Evolutionary conservation across 352 stramenopile genomes (phyloP), one percentile per base, ranked within the genome.

Genomic region (Globisporangium irregulare): DNA sequence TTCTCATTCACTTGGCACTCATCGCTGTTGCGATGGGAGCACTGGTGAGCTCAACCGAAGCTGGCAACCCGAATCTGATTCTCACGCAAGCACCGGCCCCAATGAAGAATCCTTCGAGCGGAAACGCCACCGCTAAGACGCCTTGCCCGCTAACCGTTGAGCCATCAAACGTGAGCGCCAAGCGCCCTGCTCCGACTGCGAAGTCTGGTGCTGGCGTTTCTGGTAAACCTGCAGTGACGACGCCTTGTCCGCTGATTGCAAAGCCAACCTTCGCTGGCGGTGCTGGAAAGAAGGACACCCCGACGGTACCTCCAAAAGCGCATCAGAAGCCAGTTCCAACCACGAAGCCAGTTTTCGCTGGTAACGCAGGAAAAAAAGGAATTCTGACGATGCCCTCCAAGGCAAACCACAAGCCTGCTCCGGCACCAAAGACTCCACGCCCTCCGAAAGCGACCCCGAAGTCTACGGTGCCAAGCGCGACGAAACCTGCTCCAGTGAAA

Each of bases 11-110:
- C 54, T 32, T 59, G 25, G 25, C 10, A 15, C 25, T 59, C 8
- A 34, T 59, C 54, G 15, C 54, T 38, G 54, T 59, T 14, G 54
- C 54, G 18, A 36, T 59, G 10, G 54, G 54, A 59, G 54, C 54
- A 10, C 27, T 59, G 15, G 54, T 10, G 24, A 29, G 10, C 6
- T 27, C 54, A 10, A 41, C 14, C 1, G 54, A 59, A 29, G 54
- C 54, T 29, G 54, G 22, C 54, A 59, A 59, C 54, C 54, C 27
- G 1, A 43, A 12, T 24, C n/a, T 55, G 7, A 10, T 55, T 12
- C 8, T 27, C 27, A 27, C 34, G 27, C 32, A 6, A 9, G 25
- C 27, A 15, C 27, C 48, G 48, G 24, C 54, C 43, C 14, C 15
- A 24, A 14, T n/a, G 20, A 27, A 59, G 54, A 59, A 59, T 4